These are phyloP conservation scores for Acacia crassicarpa DNA, from an alignment of 306 rosid species.

Conservation along the genomic window DNA sequence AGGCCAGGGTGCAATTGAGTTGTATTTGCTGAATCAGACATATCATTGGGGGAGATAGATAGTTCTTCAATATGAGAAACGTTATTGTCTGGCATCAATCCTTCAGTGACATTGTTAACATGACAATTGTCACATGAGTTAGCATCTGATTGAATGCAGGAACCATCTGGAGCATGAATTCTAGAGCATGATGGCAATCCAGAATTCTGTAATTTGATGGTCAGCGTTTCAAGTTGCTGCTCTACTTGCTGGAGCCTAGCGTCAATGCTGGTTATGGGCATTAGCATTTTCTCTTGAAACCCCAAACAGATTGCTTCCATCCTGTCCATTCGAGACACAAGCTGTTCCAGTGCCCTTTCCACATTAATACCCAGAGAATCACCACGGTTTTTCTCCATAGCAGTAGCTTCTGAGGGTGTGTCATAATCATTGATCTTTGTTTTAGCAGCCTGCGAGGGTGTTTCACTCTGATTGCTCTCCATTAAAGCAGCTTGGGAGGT, in stretches of 20 bases:
- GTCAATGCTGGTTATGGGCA: slow-evolving; percentile 79
- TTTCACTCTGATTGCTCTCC: slow-evolving; percentile 32
- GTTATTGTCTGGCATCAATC: slow-evolving; percentile 42
- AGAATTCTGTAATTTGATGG: slow-evolving; percentile 47
- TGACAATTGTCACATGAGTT: slow-evolving; percentile 43
- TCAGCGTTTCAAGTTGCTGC: slow-evolving; percentile 73
- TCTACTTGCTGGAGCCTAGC: slow-evolving; percentile 83
- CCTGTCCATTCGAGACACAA: slow-evolving; percentile 71
- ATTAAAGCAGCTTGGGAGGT: slow-evolving; percentile 28
- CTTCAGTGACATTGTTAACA: slow-evolving; percentile 38
- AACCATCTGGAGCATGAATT: slow-evolving; percentile 63
- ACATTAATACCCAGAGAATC: slow-evolving; percentile 30
- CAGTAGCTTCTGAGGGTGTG: slow-evolving; percentile 35
- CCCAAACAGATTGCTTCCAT: slow-evolving; percentile 68
- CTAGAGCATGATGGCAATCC: slow-evolving; percentile 46
- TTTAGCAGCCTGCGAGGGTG: slow-evolving; percentile 22
- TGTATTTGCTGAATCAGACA: slow-evolving; percentile 40
- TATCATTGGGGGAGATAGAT: slow-evolving; percentile 33
- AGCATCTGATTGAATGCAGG: slow-evolving; percentile 53
- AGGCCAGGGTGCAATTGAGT: slow-evolving; percentile 61
- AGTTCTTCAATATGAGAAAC: slow-evolving; percentile 36
- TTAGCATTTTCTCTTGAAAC: slow-evolving; percentile 81
- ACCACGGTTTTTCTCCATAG: slow-evolving; percentile 36
- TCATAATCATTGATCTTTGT: slow-evolving; percentile 34
- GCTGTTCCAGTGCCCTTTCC: slow-evolving; percentile 56